phyloP scores from a whole-genome alignment of 2,329 filamentous ascomycete genomes.

The Hymenoscyphus linearis region DNA sequence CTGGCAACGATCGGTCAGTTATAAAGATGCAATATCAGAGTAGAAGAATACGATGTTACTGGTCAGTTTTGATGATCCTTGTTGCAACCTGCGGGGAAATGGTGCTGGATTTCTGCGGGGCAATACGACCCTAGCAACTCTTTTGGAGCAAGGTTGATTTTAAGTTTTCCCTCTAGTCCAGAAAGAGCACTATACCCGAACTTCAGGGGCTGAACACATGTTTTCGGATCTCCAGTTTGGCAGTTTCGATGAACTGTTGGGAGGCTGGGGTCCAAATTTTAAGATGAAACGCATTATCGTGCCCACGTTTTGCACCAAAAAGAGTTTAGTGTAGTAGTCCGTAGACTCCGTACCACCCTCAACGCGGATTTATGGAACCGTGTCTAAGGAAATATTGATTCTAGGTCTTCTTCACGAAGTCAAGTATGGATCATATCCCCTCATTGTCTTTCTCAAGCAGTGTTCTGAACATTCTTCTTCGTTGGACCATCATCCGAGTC shows the following conservation, averaged over 20 bases:
- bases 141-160: not conserved
- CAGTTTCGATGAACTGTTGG: not conserved
- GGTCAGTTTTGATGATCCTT: not conserved
- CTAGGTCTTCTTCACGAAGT: not conserved
- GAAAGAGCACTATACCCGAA: not conserved
- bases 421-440: not conserved
- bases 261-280: not conserved
- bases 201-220: not conserved
- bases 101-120: not conserved
- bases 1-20: no score
- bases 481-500: not conserved
- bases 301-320: no score
- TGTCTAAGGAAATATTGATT: not conserved
- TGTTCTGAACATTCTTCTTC: not conserved
- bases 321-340: not conserved
- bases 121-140: not conserved
- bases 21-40: no score
- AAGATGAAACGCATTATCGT: not conserved
- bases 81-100: not conserved
- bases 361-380: not conserved
- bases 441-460: not conserved
- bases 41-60: not conserved
- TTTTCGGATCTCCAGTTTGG: not conserved
- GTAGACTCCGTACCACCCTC: no score
- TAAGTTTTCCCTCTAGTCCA: not conserved